Percentiles rank a stretch among this genome's conserved stretches.
Evolutionary conservation across 2,329 filamentous ascomycete species (phyloP).

Genomic region (Scopulariopsis brevicaulis): DNA sequence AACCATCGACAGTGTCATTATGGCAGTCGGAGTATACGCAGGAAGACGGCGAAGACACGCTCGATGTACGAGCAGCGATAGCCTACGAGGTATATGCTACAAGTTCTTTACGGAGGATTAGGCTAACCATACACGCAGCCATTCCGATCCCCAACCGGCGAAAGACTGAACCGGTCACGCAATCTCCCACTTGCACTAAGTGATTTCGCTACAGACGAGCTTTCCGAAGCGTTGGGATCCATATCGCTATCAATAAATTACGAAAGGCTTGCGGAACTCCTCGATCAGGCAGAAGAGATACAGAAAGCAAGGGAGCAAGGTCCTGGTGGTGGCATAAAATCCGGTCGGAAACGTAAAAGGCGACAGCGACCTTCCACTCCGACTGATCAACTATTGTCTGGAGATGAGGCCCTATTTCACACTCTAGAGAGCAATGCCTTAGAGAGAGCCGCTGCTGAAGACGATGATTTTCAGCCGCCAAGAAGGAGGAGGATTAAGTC

Average conservation of each 20-base stretch:
- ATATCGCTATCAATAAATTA: background rate
- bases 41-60: background rate
- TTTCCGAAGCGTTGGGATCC: background rate
- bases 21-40: slow-evolving; percentile 7
- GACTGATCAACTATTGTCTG: too few species aligned
- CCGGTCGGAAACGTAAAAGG: too few species aligned
- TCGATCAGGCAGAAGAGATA: too few species aligned
- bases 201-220: background rate
- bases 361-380: too few species aligned
- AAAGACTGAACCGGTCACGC: background rate
- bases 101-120: background rate
- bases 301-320: too few species aligned
- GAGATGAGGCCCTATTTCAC: too few species aligned
- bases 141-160: background rate
- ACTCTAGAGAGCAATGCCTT: too few species aligned
- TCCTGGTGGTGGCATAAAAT: too few species aligned
- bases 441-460: too few species aligned
- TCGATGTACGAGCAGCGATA: background rate
- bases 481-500: too few species aligned
- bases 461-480: too few species aligned
- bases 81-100: background rate
- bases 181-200: background rate
- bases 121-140: background rate
- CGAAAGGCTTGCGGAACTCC: background rate
- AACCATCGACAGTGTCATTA: slow-evolving; percentile 8